Base-by-base conservation (phyloP, 768 basidiomycete genomes). In the Hericium alpestre region DNA sequence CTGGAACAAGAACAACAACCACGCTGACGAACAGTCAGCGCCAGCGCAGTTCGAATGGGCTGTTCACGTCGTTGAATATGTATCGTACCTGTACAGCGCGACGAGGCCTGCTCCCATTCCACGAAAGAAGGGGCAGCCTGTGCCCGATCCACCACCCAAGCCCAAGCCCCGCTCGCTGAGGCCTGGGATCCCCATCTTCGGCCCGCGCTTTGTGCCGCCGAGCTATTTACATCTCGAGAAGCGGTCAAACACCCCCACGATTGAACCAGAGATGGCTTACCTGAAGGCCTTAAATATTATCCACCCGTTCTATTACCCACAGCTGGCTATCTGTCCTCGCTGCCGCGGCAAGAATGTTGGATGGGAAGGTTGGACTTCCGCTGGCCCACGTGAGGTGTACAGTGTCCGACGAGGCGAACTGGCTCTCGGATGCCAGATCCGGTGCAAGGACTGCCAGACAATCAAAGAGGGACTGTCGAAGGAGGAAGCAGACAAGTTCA, bases 141-240 rank as follows among this genome's bases (percentile, higher is more conserved):
- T n/a, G n/a, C n/a, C 10, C 10, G 22, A 5, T 5, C 16, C 10
- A 23, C 51, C 25, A 27, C 41, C 3, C 27, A 53, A 18, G 55
- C 55, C 51, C 3, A 13, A 10, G 49, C 23, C 51, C 15, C 15
- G 2, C 20, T 38, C 56, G 25, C 58, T 60, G 49, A 23, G 22
- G 4, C 15, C 23, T 11, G 37, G 50, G 5, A 59, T 64, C 10
- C 65, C 64, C 4, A 25, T 66, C 38, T 54, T 63, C 4, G 62
- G 67, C 7, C 67, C 67, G 5, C 56, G 50, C 3, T 68, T 66
- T 51, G 9, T 65, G 1, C 63, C 67, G n/a, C 65, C 62, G 2
- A 53, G 51, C 0, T 62, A 62, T 55, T 32, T 59, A 18, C 59
- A 63, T 18, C 4, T 49, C 8, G 41, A 59, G 8, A 63, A 59